phyloP scores from a whole-genome alignment of 495 filamentous ascomycete genomes.

The Physcia stellaris region DNA sequence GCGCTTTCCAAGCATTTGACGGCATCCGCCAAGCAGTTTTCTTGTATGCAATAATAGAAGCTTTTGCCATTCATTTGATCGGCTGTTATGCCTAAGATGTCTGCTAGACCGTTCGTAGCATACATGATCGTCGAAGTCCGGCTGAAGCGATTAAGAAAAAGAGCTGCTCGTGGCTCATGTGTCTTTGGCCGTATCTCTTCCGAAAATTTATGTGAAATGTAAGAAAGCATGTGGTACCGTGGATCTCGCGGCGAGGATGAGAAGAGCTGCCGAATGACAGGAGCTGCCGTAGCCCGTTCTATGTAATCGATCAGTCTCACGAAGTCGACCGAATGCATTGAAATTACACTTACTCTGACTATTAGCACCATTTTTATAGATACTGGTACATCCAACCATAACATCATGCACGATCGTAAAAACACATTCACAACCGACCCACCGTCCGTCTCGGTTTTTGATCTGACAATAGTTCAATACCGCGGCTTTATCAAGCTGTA shows the following conservation, averaged over 20 bases:
- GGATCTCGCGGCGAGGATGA: constrained; percentile 72
- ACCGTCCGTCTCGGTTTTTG: constrained; percentile 51
- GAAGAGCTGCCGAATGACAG: constrained; percentile 64
- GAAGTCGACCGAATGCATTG: not conserved
- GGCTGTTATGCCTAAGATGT: constrained; percentile 56
- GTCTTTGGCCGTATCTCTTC: constrained; percentile 41
- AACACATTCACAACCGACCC: constrained; percentile 77
- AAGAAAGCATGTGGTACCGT: constrained; percentile 81
- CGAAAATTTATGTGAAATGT: constrained; percentile 70
- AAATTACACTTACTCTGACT: constrained; percentile 54
- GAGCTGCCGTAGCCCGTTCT: constrained; percentile 73
- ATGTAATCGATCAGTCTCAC: constrained; percentile 1
- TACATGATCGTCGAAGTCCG: constrained; percentile 77
- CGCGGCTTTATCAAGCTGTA: constrained; percentile 72
- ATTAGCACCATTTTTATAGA: constrained; percentile 54
- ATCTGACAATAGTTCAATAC: constrained; percentile 70
- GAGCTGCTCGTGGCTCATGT: constrained; percentile 69
- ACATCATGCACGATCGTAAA: constrained; percentile 84
- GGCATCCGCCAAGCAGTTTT: constrained; percentile 61
- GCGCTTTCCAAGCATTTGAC: constrained; percentile 68
- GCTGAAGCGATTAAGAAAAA: constrained; percentile 82
- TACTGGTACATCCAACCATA: constrained; percentile 70
- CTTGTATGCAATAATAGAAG: constrained; percentile 71
- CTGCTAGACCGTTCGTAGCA: constrained; percentile 58
- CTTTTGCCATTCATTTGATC: constrained; percentile 54